Base-by-base conservation (phyloP, 2,329 filamentous ascomycete genomes). In the Colletotrichum siamense region DNA sequence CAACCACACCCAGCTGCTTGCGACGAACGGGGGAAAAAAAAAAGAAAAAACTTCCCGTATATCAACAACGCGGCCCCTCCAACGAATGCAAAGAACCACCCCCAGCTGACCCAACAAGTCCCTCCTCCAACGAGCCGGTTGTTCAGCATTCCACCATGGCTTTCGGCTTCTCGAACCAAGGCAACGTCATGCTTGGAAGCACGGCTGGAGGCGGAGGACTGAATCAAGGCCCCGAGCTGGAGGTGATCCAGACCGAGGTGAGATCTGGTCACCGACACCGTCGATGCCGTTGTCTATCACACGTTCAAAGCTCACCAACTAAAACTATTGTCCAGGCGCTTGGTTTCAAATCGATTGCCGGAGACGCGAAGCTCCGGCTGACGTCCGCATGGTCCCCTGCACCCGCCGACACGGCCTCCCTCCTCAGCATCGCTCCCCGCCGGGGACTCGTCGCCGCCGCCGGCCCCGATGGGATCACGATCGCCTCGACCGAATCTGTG, bases 371-470 rank as follows among this genome's bases (percentile, higher is more conserved):
- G 85, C 86, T 99, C 79, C 94, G 94, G 83, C 87, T 99, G 57
- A 95, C 95, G 18, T 90, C 93, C 24, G 89, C 93, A 82, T 99
- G 96, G 96, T 91, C 94, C 55, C 87, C 91, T 49, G 89, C 95
- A 28, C 96, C 97, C 36, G 89, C 94, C 4, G 89, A 95, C 6
- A 95, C 94, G 61, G 92, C 95, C 15, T 98, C 95, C 3, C 93
- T 99, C 49, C 89, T 99, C 77, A 94, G 94, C 82, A 91, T 99
- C 79, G 96, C 96, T 71, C 93, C 95, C 36, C 91, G 89, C 77
- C 93, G 92, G 84, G 95, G 95, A 55, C 89, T 99, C 26, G 89
- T 98, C 71, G 96, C 96, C 34, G 97, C 96, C 65, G 97, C 95
- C 67, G 95, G 95, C 18, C 96, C 96, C 49, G 93, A 98, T 81